Conservation (phyloP, 495 filamentous ascomycete species). For the Talaromyces borbonicus region DNA sequence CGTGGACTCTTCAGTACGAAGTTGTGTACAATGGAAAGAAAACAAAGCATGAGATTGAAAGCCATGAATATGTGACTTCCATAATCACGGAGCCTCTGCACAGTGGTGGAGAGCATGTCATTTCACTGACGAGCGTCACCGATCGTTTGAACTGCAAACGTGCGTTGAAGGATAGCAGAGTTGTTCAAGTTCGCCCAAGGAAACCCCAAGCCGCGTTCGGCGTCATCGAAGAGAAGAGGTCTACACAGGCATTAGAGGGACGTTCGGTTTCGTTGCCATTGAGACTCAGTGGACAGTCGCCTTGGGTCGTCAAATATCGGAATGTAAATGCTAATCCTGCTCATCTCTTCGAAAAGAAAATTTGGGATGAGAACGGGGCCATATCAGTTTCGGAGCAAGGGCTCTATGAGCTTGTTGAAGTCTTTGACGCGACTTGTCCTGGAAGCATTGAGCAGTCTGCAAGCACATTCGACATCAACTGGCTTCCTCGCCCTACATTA, state of each 20-base stretch:
- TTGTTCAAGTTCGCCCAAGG: conserved; percentile 77
- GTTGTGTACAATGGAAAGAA: conserved; percentile 83
- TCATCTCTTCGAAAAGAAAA: conserved; percentile 36
- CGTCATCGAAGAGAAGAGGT: conserved; percentile 63
- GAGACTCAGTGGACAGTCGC: conserved; percentile 68
- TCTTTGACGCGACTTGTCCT: conserved; percentile 69
- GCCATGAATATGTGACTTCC: conserved; percentile 47
- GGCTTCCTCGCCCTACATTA: conserved; percentile 69
- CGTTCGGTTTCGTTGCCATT: conserved; percentile 65
- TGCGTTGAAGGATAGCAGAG: conserved; percentile 67
- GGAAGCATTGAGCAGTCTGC: conserved; percentile 65
- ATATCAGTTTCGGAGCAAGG: conserved; percentile 57
- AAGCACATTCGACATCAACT: conserved; percentile 66
- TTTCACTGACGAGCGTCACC: conserved; percentile 73
- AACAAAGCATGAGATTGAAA: conserved; percentile 52
- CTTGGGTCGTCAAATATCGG: conserved; percentile 70
- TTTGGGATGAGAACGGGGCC: conserved; percentile 57
- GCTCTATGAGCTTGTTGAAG: conserved; percentile 64
- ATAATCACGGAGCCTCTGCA: conserved; percentile 65
- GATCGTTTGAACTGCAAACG: conserved; percentile 81
- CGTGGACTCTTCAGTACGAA: conserved; percentile 89
- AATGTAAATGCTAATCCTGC: conserved; percentile 41
- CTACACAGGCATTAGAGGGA: conserved; percentile 63
- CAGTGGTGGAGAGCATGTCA: conserved; percentile 77
- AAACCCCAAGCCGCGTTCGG: conserved; percentile 79